These are phyloP conservation scores for Globisporangium uncinulatum DNA, from an alignment of 352 stramenopile genomes.

Conservation along the genomic window DNA sequence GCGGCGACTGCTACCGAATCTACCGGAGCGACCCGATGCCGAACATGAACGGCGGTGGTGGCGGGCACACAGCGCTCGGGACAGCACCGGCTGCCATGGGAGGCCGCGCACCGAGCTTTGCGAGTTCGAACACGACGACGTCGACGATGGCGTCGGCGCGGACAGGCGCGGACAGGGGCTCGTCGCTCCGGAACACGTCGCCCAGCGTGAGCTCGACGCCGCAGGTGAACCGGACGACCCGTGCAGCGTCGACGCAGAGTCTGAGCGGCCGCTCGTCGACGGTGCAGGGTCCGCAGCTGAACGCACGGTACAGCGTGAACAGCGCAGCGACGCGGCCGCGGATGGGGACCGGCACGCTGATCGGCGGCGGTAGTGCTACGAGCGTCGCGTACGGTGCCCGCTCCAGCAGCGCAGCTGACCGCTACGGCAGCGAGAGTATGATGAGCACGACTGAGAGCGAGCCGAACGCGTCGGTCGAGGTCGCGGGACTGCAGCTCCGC, in stretches of 20 bases:
- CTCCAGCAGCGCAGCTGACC: conserved; percentile 29
- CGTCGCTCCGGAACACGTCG: conserved; percentile 8
- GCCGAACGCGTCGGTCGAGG: conserved; percentile 29
- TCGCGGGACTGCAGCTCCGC: conserved; percentile 44
- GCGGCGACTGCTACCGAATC: conserved; percentile 69
- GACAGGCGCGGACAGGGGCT: conserved; percentile 8
- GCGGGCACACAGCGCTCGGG: neutral
- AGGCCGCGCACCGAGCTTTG: conserved; percentile 16
- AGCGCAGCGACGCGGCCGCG: conserved; percentile 19
- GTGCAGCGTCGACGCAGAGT: conserved; percentile 47
- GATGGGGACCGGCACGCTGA: neutral
- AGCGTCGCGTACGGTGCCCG: conserved; percentile 8
- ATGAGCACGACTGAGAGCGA: conserved; percentile 53
- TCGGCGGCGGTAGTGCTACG: neutral
- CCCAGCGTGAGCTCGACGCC: conserved; percentile 10
- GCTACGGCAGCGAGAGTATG: conserved; percentile 44
- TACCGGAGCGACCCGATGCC: conserved; percentile 52
- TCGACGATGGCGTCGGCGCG: conserved; percentile 5
- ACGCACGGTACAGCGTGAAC: conserved; percentile 45
- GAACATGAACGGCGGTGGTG: conserved; percentile 9
- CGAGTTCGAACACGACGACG: conserved; percentile 10
- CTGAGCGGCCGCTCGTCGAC: conserved; percentile 38
- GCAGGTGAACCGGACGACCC: conserved; percentile 18
- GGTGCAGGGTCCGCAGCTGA: conserved; percentile 35
- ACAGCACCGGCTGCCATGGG: conserved; percentile 13